Evolutionary conservation across 2,329 filamentous ascomycete genomes (phyloP).

Genomic region (Fusarium sulawesiense): DNA sequence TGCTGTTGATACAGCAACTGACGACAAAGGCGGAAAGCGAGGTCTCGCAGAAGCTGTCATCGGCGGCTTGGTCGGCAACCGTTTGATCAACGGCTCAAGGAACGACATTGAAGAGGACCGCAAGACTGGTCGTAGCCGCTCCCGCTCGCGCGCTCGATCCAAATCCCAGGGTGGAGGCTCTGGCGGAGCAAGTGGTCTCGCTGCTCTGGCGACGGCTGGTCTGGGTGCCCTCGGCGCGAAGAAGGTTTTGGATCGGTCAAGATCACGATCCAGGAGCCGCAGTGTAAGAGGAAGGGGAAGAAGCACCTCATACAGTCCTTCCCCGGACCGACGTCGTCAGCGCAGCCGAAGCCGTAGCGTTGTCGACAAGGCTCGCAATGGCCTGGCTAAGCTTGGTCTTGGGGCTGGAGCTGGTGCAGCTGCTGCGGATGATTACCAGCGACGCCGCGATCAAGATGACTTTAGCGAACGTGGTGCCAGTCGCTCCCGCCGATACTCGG

Average conservation of each 20-base stretch:
- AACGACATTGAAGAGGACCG: conserved; percentile 72
- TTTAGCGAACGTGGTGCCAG: conserved; percentile 57
- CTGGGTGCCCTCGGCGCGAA: conserved; percentile 71
- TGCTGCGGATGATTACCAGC: conserved; percentile 52
- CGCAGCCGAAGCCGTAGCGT: conserved; percentile 72
- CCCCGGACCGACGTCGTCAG: conserved; percentile 58
- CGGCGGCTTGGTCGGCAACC: conserved; percentile 87
- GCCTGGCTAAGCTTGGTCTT: conserved; percentile 71
- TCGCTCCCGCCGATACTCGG: conserved; percentile 55
- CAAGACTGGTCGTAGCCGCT: conserved; percentile 72
- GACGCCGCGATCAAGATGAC: conserved; percentile 58
- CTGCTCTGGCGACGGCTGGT: conserved; percentile 71
- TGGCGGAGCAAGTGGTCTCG: conserved; percentile 61
- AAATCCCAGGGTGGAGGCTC: conserved; percentile 57
- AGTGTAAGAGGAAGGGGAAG: conserved; percentile 65
- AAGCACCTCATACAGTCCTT: conserved; percentile 58
- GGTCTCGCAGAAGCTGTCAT: conserved; percentile 88
- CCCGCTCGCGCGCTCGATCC: conserved; percentile 74
- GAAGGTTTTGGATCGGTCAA: conserved; percentile 68
- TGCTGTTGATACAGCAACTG: conserved; percentile 82
- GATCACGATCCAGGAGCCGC: conserved; percentile 65
- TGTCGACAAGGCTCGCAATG: conserved; percentile 70
- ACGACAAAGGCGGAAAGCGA: conserved; percentile 81
- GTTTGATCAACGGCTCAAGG: conserved; percentile 82
- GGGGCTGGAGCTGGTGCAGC: conserved; percentile 59